Base-by-base conservation (phyloP, 371 early-diverging fungal genomes). In the Mortierella sp. region DNA sequence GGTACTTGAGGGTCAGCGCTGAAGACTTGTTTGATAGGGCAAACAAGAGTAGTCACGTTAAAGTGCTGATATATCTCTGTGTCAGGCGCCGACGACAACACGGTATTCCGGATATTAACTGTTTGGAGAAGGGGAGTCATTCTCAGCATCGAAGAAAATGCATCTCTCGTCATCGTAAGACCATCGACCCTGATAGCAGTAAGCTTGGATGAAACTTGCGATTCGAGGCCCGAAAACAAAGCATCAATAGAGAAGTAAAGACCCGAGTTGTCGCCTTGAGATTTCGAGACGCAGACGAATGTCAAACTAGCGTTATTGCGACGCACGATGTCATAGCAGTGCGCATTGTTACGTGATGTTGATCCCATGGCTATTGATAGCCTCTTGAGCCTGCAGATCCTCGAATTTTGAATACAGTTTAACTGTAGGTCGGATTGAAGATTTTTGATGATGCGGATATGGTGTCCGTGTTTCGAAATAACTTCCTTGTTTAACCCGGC, bases 381-480 rank as follows among this genome's bases (percentile, higher is more conserved):
- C 3, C 9, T 22, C 18, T 5, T 51, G n/a, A 51, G 51, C 18
- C n/a, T 51, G n/a, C n/a, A 8, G 5, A 51, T 8, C 8, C 5
- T n/a, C 9, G 51, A 51, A n/a, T 51, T n/a, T n/a, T 51, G 51
- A 18, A 51, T 51, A n/a, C 18, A 8, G n/a, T 51, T 5, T 14
- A 51, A 5, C 5, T 51, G 51, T 18, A n/a, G 2, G n/a, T 6
- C 5, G n/a, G 8, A 14, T n/a, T 1, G 24, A 35, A 74, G 32
- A 40, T 68, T 63, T 43, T 64, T n/a, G 14, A 74, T 22, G 2
- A 12, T 52, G 10, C 60, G 59, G 47, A 68, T 60, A 14, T 68
- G 74, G 43, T 68, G 68, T 20, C 74, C 74, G 64, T 74, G 47
- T 43, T 60, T 64, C 16, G 43, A 10, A 26, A 64, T 11, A 28